Evolutionary conservation across 306 rosid genomes (phyloP), one percentile per base, ranked within the genome.

Genomic region (Fragaria ananassa): DNA sequence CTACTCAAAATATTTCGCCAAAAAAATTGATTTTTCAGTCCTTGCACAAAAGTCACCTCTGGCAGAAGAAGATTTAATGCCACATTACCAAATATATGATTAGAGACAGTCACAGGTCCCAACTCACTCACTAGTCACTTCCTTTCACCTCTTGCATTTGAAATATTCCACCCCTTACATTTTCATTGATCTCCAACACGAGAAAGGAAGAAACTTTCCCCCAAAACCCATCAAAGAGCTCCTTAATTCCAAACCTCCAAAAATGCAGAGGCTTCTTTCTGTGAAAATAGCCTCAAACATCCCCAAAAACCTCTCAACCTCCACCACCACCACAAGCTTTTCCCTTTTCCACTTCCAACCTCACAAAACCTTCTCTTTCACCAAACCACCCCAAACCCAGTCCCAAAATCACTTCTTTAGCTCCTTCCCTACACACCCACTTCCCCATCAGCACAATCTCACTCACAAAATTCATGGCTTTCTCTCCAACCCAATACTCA

Each of bases 211-310:
- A 35, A 35, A 27, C 27, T 12, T 17, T 5, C 6, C 68, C 25
- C 46, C 53, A 21, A 67, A 67, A 70, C 35, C 13, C 23, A 37
- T 11, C 45, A 37, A 37, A 65, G 47, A 65, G 46, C 70, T 62
- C 42, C 6, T 34, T 31, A 12, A 62, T 41, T 8, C 46, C 80
- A 49, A 19, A 56, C 19, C 39, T 56, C 10, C 4, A 45, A 78
- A 74, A 75, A 94, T 91, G 98, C 91, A 85, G 82, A 76, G 88
- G 39, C 46, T 85, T 31, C 45, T 86, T 4, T 65, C 79, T 66
- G 81, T 77, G 76, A 84, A 75, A 66, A 42, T 79, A 72, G 85
- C 79, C 21, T 74, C 83, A 41, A 75, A 63, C 69, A 76, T 73
- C 8, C 17, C 74, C 45, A 74, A 21, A 15, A 85, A 83, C 47